Evolutionary conservation across 140 eudicot genomes (phyloP).

Genomic region (Erigeron philadelphicus): DNA sequence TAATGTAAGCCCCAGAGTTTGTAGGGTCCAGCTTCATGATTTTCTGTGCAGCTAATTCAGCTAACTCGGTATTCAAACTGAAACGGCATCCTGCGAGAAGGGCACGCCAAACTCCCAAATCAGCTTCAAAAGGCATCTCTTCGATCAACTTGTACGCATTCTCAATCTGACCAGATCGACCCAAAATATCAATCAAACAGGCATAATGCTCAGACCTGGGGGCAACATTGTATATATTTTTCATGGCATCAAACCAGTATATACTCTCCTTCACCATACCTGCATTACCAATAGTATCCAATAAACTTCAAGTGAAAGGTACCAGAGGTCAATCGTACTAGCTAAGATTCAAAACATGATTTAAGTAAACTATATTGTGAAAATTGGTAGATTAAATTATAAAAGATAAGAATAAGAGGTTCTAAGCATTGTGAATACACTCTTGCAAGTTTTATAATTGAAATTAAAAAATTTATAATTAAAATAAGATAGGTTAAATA

Average conservation of each 20-base stretch:
- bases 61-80: constrained; percentile 38
- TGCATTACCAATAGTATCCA: constrained; percentile 28
- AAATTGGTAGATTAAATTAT: too few species aligned
- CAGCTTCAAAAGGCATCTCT: constrained; percentile 54
- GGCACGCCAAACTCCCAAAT: constrained; percentile 50
- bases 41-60: constrained; percentile 44
- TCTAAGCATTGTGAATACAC: not conserved
- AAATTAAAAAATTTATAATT: too few species aligned
- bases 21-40: constrained; percentile 37
- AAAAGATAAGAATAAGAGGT: too few species aligned
- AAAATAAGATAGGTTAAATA: too few species aligned
- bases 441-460: not conserved
- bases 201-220: constrained; percentile 49
- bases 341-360: not conserved
- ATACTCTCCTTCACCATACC: constrained; percentile 56
- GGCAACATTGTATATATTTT: constrained; percentile 25
- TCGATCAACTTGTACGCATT: constrained; percentile 41
- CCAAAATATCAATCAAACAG: constrained; percentile 48
- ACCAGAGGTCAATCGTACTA: not conserved
- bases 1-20: constrained; percentile 44
- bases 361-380: too few species aligned
- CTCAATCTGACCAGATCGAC: constrained; percentile 49
- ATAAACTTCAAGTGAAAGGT: constrained; percentile 4
- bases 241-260: constrained; percentile 42
- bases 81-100: constrained; percentile 52